Evolutionary conservation across 2,329 filamentous ascomycete species (phyloP).

Genomic region (Aspergillus melleus): DNA sequence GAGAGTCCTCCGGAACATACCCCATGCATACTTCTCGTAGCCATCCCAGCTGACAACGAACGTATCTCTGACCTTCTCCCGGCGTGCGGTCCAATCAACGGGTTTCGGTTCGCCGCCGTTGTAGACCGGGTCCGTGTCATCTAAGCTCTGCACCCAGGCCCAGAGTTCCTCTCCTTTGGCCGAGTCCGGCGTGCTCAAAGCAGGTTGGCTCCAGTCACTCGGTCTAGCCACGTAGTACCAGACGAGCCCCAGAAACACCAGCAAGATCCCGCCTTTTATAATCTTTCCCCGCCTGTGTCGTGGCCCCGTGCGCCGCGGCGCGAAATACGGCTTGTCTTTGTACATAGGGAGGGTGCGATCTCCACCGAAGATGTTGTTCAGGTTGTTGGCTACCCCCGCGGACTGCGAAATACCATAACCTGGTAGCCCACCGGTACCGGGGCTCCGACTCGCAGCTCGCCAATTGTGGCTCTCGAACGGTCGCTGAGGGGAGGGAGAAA

Average conservation of each 20-base stretch:
- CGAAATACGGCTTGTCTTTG: conserved; percentile 91
- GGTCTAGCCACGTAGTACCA: conserved; percentile 59
- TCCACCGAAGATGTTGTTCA: conserved; percentile 64
- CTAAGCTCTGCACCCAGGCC: conserved; percentile 58
- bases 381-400: conserved; percentile 59
- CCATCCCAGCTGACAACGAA: conserved; percentile 91
- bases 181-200: conserved; percentile 24
- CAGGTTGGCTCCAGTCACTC: conserved; percentile 15
- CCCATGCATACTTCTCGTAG: conserved; percentile 93
- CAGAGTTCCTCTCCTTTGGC: conserved; percentile 48
- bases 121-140: conserved; percentile 37
- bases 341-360: conserved; percentile 82
- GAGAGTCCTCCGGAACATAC: conserved; percentile 53
- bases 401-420: conserved; percentile 39
- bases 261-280: conserved; percentile 53
- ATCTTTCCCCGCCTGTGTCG: conserved; percentile 66
- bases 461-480: conserved; percentile 66
- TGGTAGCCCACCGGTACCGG: conserved; percentile 44
- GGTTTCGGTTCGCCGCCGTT: conserved; percentile 31
- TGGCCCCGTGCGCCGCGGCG: conserved; percentile 55
- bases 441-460: conserved; percentile 51
- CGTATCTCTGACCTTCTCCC: conserved; percentile 80
- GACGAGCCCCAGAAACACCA: conserved; percentile 58
- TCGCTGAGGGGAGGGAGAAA: conserved; percentile 62
- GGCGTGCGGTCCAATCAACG: conserved; percentile 74